Conservation (phyloP, 2,329 filamentous ascomycete genomes). For the Aspergillus persii region DNA sequence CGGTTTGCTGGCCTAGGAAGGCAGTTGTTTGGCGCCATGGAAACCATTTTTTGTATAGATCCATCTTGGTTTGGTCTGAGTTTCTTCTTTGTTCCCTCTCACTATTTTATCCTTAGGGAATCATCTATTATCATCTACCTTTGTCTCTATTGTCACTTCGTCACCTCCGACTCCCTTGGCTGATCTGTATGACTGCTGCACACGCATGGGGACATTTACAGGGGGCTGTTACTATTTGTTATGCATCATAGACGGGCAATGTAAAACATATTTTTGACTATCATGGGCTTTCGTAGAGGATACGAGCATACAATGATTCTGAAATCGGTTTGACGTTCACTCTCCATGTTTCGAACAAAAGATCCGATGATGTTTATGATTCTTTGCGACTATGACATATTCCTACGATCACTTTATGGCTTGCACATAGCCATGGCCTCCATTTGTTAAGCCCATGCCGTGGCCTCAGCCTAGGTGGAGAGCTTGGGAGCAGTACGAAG, state of each 20-base stretch:
- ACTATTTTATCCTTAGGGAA: conserved; percentile 23
- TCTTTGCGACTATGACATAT: background rate
- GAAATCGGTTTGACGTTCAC: no score
- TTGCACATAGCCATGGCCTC: background rate
- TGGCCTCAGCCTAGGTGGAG: no score
- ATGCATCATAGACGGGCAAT: conserved; percentile 41
- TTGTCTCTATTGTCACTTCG: conserved; percentile 20
- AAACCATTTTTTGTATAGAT: conserved; percentile 41
- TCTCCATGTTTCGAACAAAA: no score
- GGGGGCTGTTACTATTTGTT: conserved; percentile 30
- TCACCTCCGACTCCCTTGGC: conserved; percentile 25
- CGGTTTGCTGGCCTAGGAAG: conserved; percentile 34
- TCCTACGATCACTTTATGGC: background rate
- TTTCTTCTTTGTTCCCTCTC: conserved; percentile 13
- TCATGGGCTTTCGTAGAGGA: background rate
- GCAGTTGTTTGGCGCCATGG: conserved; percentile 39
- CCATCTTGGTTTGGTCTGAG: conserved; percentile 23
- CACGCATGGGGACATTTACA: conserved; percentile 28
- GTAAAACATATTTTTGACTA: conserved; percentile 32
- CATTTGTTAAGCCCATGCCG: background rate
- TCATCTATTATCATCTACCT: conserved; percentile 27
- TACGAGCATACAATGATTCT: no score
- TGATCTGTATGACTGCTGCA: conserved; percentile 22
- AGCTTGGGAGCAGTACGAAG: no score
- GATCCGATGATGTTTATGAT: background rate